Evolutionary conservation across 805 yeast genomes (phyloP).

Genomic region (Pichia gijzeniarum): DNA sequence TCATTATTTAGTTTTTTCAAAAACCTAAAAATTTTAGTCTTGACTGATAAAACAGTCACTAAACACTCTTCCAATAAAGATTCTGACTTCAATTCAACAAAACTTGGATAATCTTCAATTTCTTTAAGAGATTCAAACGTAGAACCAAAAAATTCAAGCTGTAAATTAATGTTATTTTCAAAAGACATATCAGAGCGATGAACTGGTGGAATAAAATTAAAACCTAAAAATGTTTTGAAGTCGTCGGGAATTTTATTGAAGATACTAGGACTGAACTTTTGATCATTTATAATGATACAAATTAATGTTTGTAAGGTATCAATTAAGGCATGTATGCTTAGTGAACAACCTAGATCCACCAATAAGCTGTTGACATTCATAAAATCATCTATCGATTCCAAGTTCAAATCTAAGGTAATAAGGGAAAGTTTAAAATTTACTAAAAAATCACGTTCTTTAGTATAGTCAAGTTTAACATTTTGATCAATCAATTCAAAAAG

Average conservation of each 20-base stretch:
- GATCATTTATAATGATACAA: conserved; percentile 16
- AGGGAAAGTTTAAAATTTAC: conserved; percentile 19
- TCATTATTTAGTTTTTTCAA: conserved; percentile 18
- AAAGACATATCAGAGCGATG: conserved; percentile 23
- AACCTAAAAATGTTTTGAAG: conserved; percentile 19
- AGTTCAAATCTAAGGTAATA: conserved; percentile 16
- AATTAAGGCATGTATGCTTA: conserved; percentile 31
- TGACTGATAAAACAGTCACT: conserved; percentile 31
- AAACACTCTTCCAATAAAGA: conserved; percentile 25
- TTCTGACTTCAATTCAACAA: conserved; percentile 8
- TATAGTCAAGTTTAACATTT: conserved; percentile 23
- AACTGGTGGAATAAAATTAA: conserved; percentile 27
- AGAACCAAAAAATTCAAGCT: conserved; percentile 9
- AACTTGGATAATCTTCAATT: conserved; percentile 14
- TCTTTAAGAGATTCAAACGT: conserved; percentile 11
- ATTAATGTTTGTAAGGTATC: conserved; percentile 24
- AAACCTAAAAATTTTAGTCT: conserved; percentile 24
- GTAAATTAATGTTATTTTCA: conserved; percentile 19
- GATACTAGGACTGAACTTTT: conserved; percentile 6
- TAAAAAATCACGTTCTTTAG: conserved; percentile 19
- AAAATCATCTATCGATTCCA: conserved; percentile 18
- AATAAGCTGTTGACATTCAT: conserved; percentile 18
- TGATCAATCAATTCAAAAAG: conserved; percentile 30
- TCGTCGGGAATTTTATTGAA: conserved; percentile 13
- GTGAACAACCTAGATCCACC: conserved; percentile 30